A percentile compares a stretch with the other conserved stretches of the same genome.
These are phyloP conservation scores for Neospermospora avenae DNA, from an alignment of 2,329 filamentous ascomycete species.

Conservation along the genomic window DNA sequence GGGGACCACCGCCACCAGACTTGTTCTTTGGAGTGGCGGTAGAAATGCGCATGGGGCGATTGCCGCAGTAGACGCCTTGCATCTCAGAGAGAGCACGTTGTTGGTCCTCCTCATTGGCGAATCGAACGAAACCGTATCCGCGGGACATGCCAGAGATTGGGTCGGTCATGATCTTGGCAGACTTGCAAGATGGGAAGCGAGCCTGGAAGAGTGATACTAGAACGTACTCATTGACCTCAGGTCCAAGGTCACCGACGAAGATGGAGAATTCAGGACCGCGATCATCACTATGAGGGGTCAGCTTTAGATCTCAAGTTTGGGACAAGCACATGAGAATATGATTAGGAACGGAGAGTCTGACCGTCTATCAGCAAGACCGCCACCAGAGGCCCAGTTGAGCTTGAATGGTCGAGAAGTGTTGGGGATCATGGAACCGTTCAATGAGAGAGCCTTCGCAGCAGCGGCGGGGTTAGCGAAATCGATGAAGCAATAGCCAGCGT, in stretches of 20 bases:
- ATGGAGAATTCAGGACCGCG: constrained; percentile 95
- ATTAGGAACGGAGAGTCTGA: constrained; percentile 44
- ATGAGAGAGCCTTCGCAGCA: constrained; percentile 82
- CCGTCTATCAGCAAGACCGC: constrained; percentile 91
- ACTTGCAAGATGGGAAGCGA: constrained; percentile 96
- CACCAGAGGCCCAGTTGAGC: constrained; percentile 98
- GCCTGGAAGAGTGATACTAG: constrained; percentile 95
- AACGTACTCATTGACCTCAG: constrained; percentile 98
- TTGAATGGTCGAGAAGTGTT: constrained; percentile 96
- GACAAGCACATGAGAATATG: constrained; percentile 19
- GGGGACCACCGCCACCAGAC: constrained; percentile 50
- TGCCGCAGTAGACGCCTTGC: constrained; percentile 99
- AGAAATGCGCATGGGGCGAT: constrained; percentile 96
- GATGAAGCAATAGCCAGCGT: constrained; percentile 98
- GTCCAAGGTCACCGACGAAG: constrained; percentile 95
- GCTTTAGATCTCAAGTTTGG: constrained; percentile 8
- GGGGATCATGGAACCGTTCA: constrained; percentile 87
- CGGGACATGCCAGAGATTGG: constrained; percentile 96
- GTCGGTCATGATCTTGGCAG: constrained; percentile 99
- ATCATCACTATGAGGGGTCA: constrained; percentile 66
- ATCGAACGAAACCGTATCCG: constrained; percentile 96
- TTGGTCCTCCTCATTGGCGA: constrained; percentile 92
- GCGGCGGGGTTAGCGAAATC: constrained; percentile 82
- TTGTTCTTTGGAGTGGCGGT: constrained; percentile 97
- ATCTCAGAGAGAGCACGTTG: constrained; percentile 95